Base-by-base conservation (phyloP, 73 alveolate genomes). In the Uronychia binucleata region DNA sequence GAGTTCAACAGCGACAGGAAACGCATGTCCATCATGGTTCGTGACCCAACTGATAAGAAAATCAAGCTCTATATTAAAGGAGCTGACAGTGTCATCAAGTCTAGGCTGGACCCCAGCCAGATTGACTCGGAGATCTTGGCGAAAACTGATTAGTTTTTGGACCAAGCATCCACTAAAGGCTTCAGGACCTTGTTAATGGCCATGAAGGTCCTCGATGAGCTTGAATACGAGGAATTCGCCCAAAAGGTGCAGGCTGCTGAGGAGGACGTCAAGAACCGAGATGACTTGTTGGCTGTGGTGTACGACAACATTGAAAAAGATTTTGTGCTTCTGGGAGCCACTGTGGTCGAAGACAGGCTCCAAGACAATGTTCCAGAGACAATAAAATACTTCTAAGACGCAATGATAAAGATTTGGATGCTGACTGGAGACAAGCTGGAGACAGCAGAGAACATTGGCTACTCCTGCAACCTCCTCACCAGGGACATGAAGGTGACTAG, bases 401-500 rank as follows among this genome's bases (percentile, higher is more conserved):
- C 99, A 0, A 96, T 97, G 5, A 95, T 95, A 28, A 95, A 93
- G 90, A 89, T 93, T 13, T 95, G 99, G 99, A 96, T 95, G 93
- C 91, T 95, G 33, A 98, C 99, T 31, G 99, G 99, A 0, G 99
- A 98, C 91, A 98, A 98, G 89, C 83, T 97, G 74, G 99, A 98
- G 90, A 98, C 99, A 31, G 99, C 99, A 0, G 97, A 97, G 90
- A 98, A 97, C 79, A 97, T 98, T 0, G 99, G 98, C 30, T 87
- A 85, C 74, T 97, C 99, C 59, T 98, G 99, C 91, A 97, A 92
- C 77, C 90, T 98, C 78, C 85, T 97, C 0, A 83, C 91, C 57
- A 85, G 90, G 60, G 97, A 94, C 79, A 93, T 96, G 88, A 88
- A 94, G 1, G 95, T 95, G n/a, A 86, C 88, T 86, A 81, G 92